Conservation (phyloP, 768 basidiomycete species). For the Lactarius pseudohatsudake region DNA sequence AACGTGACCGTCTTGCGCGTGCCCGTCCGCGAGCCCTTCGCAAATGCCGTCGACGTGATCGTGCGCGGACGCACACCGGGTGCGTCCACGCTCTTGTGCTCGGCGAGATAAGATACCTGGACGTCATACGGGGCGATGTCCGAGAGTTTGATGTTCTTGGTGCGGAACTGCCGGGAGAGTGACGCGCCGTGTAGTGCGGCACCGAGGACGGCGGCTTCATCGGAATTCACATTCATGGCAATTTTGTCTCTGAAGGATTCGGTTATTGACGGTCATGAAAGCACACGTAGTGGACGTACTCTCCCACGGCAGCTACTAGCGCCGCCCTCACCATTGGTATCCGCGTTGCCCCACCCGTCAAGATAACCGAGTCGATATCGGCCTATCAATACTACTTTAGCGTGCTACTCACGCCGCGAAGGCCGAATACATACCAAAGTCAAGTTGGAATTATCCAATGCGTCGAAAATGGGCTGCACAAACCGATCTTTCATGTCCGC, state of each 20-base stretch:
- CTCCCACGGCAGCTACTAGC: constrained; percentile 73
- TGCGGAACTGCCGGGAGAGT: constrained; percentile 88
- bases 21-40: constrained; percentile 70
- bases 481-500: constrained; percentile 63
- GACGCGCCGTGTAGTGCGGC: constrained; percentile 91
- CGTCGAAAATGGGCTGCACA: constrained; percentile 71
- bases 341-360: constrained; percentile 89
- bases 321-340: constrained; percentile 91
- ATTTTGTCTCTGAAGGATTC: constrained; percentile 62
- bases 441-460: constrained; percentile 64
- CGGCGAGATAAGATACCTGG: constrained; percentile 74
- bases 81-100: constrained; percentile 47
- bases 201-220: constrained; percentile 92
- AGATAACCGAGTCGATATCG: constrained; percentile 83
- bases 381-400: constrained; percentile 44
- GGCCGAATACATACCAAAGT: constrained; percentile 50
- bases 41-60: constrained; percentile 77
- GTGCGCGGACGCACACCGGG: constrained; percentile 50
- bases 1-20: constrained; percentile 86
- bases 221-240: constrained; percentile 93
- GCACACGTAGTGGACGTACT: constrained; percentile 43
- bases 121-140: constrained; percentile 77
- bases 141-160: constrained; percentile 85
- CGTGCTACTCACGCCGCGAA: neutral
- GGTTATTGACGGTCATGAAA: constrained; percentile 8